Evolutionary conservation across 345 rosid species (phyloP).

Genomic region (Linum tenue): DNA sequence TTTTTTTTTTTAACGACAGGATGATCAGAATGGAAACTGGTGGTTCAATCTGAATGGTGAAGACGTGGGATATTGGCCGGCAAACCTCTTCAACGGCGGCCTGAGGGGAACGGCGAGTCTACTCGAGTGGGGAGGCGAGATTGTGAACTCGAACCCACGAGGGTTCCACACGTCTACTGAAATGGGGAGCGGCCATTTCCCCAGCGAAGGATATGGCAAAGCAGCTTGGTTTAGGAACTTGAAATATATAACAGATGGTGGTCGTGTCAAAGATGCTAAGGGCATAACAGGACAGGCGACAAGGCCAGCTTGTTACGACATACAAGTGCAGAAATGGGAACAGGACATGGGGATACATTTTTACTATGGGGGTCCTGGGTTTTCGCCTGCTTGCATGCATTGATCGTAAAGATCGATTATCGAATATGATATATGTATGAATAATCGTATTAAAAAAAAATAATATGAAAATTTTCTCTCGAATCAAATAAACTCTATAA

Average conservation of each 20-base stretch:
- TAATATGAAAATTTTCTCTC: no score
- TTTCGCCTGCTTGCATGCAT: no score
- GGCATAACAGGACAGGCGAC: no score
- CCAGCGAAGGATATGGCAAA: constrained; percentile 11
- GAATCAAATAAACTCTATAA: no score
- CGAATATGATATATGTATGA: no score
- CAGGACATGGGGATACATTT: no score
- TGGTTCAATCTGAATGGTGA: not conserved
- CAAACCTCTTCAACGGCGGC: not conserved
- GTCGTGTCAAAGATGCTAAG: constrained; percentile 1
- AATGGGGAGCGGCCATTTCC: constrained; percentile 19
- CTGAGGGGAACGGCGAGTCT: not conserved
- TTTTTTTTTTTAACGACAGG: no score
- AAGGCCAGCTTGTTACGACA: no score
- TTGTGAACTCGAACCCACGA: not conserved
- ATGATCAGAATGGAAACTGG: constrained; percentile 2
- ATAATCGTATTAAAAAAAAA: no score
- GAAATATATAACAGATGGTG: not conserved
- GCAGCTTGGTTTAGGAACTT: not conserved
- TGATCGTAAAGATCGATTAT: no score
- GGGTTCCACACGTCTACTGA: constrained; percentile 11
- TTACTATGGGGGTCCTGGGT: no score
- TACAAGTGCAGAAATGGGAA: no score
- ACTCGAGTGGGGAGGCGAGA: constrained; percentile 9
- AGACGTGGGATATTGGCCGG: constrained; percentile 15